Percentiles rank a stretch among this genome's conserved stretches.
phyloP scores from a whole-genome alignment of 768 basidiomycete genomes.

The Pleurotus sapidus region DNA sequence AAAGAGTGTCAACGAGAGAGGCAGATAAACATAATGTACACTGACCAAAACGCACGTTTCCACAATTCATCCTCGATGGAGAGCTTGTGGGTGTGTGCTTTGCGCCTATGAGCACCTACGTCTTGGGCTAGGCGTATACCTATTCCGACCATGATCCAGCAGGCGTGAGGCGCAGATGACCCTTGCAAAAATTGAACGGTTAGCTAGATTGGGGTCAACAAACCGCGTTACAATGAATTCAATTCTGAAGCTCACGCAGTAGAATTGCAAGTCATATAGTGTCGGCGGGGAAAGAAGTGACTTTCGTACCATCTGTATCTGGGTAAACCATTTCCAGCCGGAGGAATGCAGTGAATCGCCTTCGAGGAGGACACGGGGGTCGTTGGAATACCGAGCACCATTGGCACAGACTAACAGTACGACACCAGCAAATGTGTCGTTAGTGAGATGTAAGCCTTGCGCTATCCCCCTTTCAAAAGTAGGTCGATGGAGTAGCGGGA shows the following conservation, averaged over 20 bases:
- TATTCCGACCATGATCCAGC: conserved; percentile 64
- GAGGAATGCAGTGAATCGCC: conserved; percentile 37
- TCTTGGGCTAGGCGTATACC: conserved; percentile 75
- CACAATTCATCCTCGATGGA: conserved; percentile 67
- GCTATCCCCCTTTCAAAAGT: conserved; percentile 56
- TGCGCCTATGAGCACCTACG: conserved; percentile 63
- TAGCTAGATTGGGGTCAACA: conserved; percentile 30
- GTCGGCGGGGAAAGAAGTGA: conserved; percentile 56
- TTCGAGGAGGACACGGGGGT: conserved; percentile 55
- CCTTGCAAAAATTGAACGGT: conserved; percentile 44
- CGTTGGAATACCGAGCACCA: conserved; percentile 43
- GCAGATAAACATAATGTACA: neutral
- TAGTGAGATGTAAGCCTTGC: conserved; percentile 46
- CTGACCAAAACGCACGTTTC: conserved; percentile 67
- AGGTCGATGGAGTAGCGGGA: conserved; percentile 72
- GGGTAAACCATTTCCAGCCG: conserved; percentile 67
- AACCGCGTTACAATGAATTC: neutral
- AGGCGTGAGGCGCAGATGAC: conserved; percentile 47
- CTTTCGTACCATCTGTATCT: conserved; percentile 61
- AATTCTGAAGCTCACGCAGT: conserved; percentile 40
- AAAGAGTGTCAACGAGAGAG: neutral
- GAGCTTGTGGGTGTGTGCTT: conserved; percentile 26
- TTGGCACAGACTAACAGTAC: conserved; percentile 42
- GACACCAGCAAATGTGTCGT: conserved; percentile 43
- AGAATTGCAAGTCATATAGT: conserved; percentile 71